Base-by-base conservation (phyloP, 331 rosid genomes). In the Rosa hybrid region DNA sequence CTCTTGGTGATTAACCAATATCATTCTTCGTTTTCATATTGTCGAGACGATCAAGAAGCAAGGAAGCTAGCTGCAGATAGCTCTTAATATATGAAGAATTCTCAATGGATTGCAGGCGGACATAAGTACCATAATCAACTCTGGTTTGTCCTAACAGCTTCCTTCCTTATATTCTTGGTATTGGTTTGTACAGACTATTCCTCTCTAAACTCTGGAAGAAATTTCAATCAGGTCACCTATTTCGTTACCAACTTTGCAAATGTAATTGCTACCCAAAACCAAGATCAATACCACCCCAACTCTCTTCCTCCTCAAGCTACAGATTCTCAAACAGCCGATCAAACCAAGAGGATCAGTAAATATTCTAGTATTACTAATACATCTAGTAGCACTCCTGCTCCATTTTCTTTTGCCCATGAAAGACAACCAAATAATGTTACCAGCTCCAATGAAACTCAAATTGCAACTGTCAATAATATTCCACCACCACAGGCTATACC, bases 81-180 rank as follows among this genome's bases (percentile, higher is more conserved):
- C 41, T 76, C 50, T 60, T 76, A 5, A 16, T 18, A 64, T 65
- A 59, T 45, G 71, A 59, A 59, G 79, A 76, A 44, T 60, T 44
- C 59, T 65, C 21, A 14, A 34, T 65, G 71, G 59, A 9, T 75
- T 42, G 41, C 56, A 18, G 70, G 23, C 8, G 70, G 9, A 23
- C 60, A 9, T 21, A 59, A 41, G 57, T 60, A 42, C 57, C 79
- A 5, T 14, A 44, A 1, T 59, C 57, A 44, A 60, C 57, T 63
- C 79, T 44, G 71, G 79, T 76, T 60, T 45, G 46, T 45, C 57
- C 46, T 76, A 8, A 76, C 67, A 10, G 79, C 60, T 60, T 76
- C 79, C 38, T 44, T 76, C 59, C 17, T 62, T 23, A 59, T 44
- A 3, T 49, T 18, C 45, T 4, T 62, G 10, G 11, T 76, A 8